Percentiles rank a stretch among this genome's conserved stretches.
phyloP scores from a whole-genome alignment of 371 early-diverging fungal species.

The Chytridiales sp. region DNA sequence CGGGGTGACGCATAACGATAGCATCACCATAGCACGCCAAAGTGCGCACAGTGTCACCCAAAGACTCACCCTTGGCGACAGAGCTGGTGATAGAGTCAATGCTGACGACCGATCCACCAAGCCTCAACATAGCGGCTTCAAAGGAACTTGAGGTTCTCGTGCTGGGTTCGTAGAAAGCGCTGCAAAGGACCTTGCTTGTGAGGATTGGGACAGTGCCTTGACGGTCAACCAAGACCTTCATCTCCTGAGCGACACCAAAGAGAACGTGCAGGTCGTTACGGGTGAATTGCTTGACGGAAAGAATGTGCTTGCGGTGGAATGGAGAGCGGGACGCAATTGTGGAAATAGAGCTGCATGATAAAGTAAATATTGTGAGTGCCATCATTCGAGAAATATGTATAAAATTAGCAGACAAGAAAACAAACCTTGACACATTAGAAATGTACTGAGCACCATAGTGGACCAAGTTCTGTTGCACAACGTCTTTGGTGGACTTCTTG shows the following conservation, averaged over 20 bases:
- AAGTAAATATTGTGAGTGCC: slow-evolving; percentile 4
- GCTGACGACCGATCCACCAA: slow-evolving; percentile 88
- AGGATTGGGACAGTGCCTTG: slow-evolving; percentile 79
- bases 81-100: slow-evolving; percentile 83
- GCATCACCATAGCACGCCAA: slow-evolving; percentile 88
- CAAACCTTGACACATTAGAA: slow-evolving; percentile 39
- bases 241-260: slow-evolving; percentile 96
- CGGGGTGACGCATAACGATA: slow-evolving; percentile 91
- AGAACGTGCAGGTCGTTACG: slow-evolving; percentile 89
- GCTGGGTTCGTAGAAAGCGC: slow-evolving; percentile 95
- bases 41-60: slow-evolving; percentile 93
- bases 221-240: slow-evolving; percentile 89
- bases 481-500: slow-evolving; percentile 17
- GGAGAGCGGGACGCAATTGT: slow-evolving; percentile 75
- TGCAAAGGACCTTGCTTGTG: slow-evolving; percentile 86
- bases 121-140: slow-evolving; percentile 90
- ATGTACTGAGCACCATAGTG: slow-evolving; percentile 32
- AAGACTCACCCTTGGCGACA: slow-evolving; percentile 91
- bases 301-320: slow-evolving; percentile 88
- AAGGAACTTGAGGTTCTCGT: slow-evolving; percentile 93
- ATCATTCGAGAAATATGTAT: not conserved
- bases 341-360: slow-evolving; percentile 50
- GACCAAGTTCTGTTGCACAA: slow-evolving; percentile 21
- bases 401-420: not conserved
- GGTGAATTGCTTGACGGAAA: slow-evolving; percentile 84